Base-by-base conservation (phyloP, 768 basidiomycete species). In the Pluteus cervinus region DNA sequence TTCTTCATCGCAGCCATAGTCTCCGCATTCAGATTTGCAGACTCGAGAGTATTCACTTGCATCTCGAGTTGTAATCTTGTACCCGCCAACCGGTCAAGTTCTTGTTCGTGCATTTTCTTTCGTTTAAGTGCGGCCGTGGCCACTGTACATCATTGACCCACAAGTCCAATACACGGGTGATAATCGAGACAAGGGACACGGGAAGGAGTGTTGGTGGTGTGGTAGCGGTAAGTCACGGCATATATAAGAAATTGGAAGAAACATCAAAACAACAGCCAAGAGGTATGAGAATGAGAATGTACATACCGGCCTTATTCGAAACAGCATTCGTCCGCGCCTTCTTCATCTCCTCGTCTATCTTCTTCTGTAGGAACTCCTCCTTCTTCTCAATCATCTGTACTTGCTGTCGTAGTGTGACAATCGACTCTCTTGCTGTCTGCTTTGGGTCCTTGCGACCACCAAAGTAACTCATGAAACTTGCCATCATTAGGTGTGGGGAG, bases 331-430 rank as follows among this genome's bases (percentile, higher is more conserved):
- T 78, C 58, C 75, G 83, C 11, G 96, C 96, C 67, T 89, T 94
- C 73, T 81, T 81, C 51, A 79, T 48, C 53, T 98, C 94, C 46
- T 96, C 91, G 37, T 94, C 91, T 47, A 96, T 87, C 79, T 93
- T 91, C 78, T 87, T 92, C 73, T 86, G 83, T 44, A 97, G 67
- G 61, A 88, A 73, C 60, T 98, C 94, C 68, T 97, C 96, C 72
- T 94, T 97, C 89, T 97, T 99, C 77, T 97, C 92, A 49, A 98
- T 80, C 81, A 94, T 86, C 63, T 89, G 79, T 45, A 97, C 75
- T 59, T 98, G 92, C 64, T 94, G 85, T 53, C 94, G 79, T 49
- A 99, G 71, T 30, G 74, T 75, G 42, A 98, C 86, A 59, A 99
- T 99, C 33, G 96, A 89, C 57, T 96, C 89, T 46, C 90, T 75